phyloP scores from a whole-genome alignment of 2,329 filamentous ascomycete species.

The Alternaria novae-zelandiae region DNA sequence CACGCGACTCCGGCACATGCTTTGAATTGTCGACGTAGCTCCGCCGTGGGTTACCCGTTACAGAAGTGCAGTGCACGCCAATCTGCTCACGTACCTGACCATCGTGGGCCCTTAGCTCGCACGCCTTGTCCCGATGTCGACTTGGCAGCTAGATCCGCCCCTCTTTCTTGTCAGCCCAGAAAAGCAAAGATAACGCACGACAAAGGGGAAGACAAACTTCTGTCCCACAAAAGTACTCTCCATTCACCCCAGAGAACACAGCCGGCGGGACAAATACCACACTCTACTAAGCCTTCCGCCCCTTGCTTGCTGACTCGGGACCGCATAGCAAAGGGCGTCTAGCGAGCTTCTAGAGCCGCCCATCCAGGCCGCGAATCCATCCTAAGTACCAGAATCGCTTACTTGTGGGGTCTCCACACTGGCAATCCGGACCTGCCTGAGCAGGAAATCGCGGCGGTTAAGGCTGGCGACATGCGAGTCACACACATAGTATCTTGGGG shows the following conservation, averaged over 20 bases:
- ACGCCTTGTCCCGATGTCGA: constrained; percentile 6
- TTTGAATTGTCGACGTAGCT: constrained; percentile 12
- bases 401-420: constrained; percentile 16
- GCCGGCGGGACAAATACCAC: not conserved
- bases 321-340: constrained; percentile 28
- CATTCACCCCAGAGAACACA: constrained; percentile 3
- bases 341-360: constrained; percentile 24
- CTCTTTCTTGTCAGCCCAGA: constrained; percentile 14
- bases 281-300: constrained; percentile 12
- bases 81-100: constrained; percentile 19
- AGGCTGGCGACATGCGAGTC: constrained; percentile 12
- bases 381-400: constrained; percentile 6
- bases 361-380: constrained; percentile 14
- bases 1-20: constrained; percentile 10
- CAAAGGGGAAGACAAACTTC: constrained; percentile 2
- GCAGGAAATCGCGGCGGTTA: constrained; percentile 11
- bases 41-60: constrained; percentile 7
- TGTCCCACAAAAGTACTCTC: constrained; percentile 12
- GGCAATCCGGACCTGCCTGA: constrained; percentile 10
- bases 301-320: constrained; percentile 27
- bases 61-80: constrained; percentile 13
- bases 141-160: constrained; percentile 11
- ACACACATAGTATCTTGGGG: not conserved
- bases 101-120: constrained; percentile 19
- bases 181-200: constrained; percentile 21